These are phyloP conservation scores for Rhynchosporium secalis DNA, from an alignment of 2,329 filamentous ascomycete species.

Conservation along the genomic window DNA sequence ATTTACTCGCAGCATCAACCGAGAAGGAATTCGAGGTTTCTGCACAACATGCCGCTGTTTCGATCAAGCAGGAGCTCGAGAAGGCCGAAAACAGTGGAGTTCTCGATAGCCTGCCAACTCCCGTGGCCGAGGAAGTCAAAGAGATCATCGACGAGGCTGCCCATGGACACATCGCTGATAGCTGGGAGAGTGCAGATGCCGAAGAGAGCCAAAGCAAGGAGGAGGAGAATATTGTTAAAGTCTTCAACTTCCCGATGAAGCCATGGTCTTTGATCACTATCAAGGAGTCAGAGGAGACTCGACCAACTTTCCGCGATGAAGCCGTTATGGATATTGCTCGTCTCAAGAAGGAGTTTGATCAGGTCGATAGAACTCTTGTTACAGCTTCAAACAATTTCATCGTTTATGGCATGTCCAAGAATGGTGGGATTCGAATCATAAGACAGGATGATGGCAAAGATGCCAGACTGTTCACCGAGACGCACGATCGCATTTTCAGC, in stretches of 20 bases:
- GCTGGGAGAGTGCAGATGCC: conserved; percentile 85
- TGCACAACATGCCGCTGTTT: conserved; percentile 48
- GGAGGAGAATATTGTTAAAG: conserved; percentile 67
- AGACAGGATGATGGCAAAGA: conserved; percentile 91
- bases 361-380: conserved; percentile 90
- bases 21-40: conserved; percentile 55
- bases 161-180: conserved; percentile 67
- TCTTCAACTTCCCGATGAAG: conserved; percentile 95
- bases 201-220: conserved; percentile 68
- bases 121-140: conserved; percentile 56
- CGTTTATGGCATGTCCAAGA: conserved; percentile 90
- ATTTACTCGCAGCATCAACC: conserved; percentile 52
- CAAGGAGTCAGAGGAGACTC: conserved; percentile 55
- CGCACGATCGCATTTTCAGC: conserved; percentile 92
- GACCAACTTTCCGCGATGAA: conserved; percentile 71
- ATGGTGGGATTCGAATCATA: conserved; percentile 89
- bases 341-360: conserved; percentile 96
- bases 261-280: conserved; percentile 91
- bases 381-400: conserved; percentile 90
- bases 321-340: conserved; percentile 89
- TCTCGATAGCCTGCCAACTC: conserved; percentile 55
- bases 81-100: conserved; percentile 53
- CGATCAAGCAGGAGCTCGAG: conserved; percentile 55
- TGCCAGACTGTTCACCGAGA: conserved; percentile 87
- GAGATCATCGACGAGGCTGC: conserved; percentile 57